Percentiles rank a stretch among this genome's conserved stretches.
Evolutionary conservation across 163 green algal genomes (phyloP).

Genomic region (Chlorella variabilis): DNA sequence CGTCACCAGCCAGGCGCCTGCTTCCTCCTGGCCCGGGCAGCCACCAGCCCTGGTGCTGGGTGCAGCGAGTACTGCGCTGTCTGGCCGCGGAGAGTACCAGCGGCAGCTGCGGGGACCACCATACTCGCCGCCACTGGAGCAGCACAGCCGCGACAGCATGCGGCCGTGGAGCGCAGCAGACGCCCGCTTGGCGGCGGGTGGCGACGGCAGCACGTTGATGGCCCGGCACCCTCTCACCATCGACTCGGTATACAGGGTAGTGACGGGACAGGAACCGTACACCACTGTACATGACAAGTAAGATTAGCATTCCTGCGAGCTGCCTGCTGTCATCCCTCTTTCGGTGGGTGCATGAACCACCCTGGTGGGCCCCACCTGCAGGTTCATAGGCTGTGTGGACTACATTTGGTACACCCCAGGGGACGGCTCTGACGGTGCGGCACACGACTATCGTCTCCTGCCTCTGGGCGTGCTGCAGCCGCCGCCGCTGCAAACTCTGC

Average conservation of each 20-base stretch:
- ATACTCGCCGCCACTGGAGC: background rate
- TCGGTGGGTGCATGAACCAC: background rate
- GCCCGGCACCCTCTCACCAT: slow-evolving; percentile 26
- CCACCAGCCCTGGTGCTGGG: background rate
- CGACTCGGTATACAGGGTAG: slow-evolving; percentile 46
- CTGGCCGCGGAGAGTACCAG: background rate
- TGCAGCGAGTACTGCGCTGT: background rate
- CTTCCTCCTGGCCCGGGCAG: background rate
- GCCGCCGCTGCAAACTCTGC: slow-evolving; percentile 41
- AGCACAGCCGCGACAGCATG: background rate
- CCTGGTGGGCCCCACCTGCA: background rate
- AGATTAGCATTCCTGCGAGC: background rate
- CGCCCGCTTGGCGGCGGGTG: slow-evolving; percentile 23
- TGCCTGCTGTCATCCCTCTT: background rate
- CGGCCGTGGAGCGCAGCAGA: slow-evolving; percentile 24
- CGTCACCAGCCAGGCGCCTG: background rate
- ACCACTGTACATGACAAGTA: slow-evolving; percentile 71
- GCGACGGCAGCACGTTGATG: background rate
- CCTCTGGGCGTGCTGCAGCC: slow-evolving; percentile 33
- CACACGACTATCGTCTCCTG: background rate
- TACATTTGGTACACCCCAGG: slow-evolving; percentile 72
- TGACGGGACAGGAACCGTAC: slow-evolving; percentile 61
- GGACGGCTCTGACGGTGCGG: no score
- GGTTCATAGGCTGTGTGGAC: slow-evolving; percentile 78
- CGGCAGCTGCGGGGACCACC: background rate